A percentile compares a stretch with the other conserved stretches of the same genome.
Evolutionary conservation across 306 rosid species (phyloP).

Genomic region (Benincasa hispida): DNA sequence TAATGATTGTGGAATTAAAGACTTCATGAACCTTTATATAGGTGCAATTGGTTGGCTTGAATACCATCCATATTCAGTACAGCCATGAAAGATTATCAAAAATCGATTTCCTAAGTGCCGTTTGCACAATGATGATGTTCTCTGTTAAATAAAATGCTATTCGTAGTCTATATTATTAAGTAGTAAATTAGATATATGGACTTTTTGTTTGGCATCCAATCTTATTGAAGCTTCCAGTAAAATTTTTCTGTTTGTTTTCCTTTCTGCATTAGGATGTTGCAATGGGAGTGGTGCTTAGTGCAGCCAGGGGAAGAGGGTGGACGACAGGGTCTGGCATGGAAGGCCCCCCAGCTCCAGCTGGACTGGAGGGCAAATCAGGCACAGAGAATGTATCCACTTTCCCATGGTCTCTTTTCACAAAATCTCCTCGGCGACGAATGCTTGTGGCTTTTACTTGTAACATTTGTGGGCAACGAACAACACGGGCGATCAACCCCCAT

Average conservation of each 20-base stretch:
- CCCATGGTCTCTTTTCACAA: slow-evolving; percentile 97
- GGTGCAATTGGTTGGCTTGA: neutral
- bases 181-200: neutral
- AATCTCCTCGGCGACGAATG: slow-evolving; percentile 90
- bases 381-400: slow-evolving; percentile 70
- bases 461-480: slow-evolving; percentile 90
- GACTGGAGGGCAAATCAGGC: slow-evolving; percentile 26
- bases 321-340: slow-evolving; percentile 98
- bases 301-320: slow-evolving; percentile 92
- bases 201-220: neutral
- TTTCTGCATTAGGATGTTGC: slow-evolving; percentile 57
- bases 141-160: neutral
- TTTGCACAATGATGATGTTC: neutral
- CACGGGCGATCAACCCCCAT: slow-evolving; percentile 90
- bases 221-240: neutral
- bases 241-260: neutral
- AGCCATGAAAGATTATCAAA: neutral
- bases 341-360: slow-evolving; percentile 82
- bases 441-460: slow-evolving; percentile 90
- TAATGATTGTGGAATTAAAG: neutral
- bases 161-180: neutral
- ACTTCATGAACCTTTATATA: neutral
- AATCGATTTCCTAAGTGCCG: neutral
- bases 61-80: too few species aligned
- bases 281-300: slow-evolving; percentile 89